Evolutionary conservation across 140 eudicot species (phyloP), one percentile per base, ranked within the genome.

Genomic region (Ambrosia hybrid): DNA sequence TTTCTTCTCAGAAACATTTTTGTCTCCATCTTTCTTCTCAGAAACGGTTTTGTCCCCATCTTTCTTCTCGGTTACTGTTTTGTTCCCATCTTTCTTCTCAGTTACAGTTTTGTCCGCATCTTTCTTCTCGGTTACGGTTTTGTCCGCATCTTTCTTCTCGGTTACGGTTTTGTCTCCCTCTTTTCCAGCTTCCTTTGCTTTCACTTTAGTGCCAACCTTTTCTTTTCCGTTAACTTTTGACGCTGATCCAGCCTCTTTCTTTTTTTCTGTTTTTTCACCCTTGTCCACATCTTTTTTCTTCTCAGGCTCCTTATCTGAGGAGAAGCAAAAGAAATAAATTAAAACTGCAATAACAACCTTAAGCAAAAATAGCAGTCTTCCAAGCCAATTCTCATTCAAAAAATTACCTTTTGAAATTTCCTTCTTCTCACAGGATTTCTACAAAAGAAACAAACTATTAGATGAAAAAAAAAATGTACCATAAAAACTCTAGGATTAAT

Each of bases 341-440:
- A 39, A 57, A 26, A 37, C 21, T 59, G 34, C 5, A 56, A 53
- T 39, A 59, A 48, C 49, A 65, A 63, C 64, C 67, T 55, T 11
- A 17, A 3, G 39, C 26, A 77, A 21, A 53, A n/a, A 68, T 9
- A 36, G 15, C 5, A 6, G 37, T 33, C 34, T 30, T 30, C 34
- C 34, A 45, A 34, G 14, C 12, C 6, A 38, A 30, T 30, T 30
- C 34, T 30, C 34, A 30, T 55, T 55, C 36, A 57, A 43, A 69
- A 53, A 17, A 41, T 66, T 87, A 92, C 98, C 96, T 87, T 90
- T 88, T 57, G 49, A 21, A 14, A 6, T 73, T 71, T 79, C 90
- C 61, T 88, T 82, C 78, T 78, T 89, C 51, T 76, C 83, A 48
- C 82, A 57, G 81, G 79, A 65, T 51, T 72, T 75, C 72, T 60